phyloP scores from a whole-genome alignment of 306 rosid species.

The Acmispon strigosus region DNA sequence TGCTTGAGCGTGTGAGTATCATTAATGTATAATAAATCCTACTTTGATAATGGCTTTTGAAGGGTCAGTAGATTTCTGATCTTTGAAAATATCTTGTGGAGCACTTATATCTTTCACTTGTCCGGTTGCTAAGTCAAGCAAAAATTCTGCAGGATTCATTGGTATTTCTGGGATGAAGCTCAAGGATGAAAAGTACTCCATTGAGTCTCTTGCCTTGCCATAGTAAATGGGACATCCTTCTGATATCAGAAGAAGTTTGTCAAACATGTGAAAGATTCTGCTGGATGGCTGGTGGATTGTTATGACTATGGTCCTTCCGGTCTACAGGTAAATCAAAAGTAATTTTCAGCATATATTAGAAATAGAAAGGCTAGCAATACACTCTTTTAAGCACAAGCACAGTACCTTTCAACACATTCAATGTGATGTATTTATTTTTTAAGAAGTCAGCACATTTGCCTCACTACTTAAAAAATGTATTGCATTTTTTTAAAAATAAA shows the following conservation, averaged over 20 bases:
- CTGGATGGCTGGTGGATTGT: conserved; percentile 98
- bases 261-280: conserved; percentile 89
- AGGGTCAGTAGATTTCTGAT: conserved; percentile 43
- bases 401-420: no score
- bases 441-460: no score
- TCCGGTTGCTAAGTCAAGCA: conserved; percentile 91
- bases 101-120: conserved; percentile 67
- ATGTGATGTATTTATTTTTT: no score
- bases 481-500: no score
- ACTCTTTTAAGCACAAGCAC: no score
- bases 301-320: conserved; percentile 90
- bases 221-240: conserved; percentile 83
- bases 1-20: no score
- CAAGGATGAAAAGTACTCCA: conserved; percentile 73
- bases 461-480: no score
- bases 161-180: conserved; percentile 66
- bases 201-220: conserved; percentile 68
- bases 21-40: neutral
- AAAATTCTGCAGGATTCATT: conserved; percentile 91
- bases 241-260: conserved; percentile 80
- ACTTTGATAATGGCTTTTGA: conserved; percentile 57
- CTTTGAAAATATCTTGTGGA: conserved; percentile 47
- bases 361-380: neutral
- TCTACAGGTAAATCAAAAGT: conserved; percentile 32
- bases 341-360: neutral